These are phyloP conservation scores for Plenodomus biglobosus DNA, from an alignment of 2,329 filamentous ascomycete genomes.

Conservation along the genomic window DNA sequence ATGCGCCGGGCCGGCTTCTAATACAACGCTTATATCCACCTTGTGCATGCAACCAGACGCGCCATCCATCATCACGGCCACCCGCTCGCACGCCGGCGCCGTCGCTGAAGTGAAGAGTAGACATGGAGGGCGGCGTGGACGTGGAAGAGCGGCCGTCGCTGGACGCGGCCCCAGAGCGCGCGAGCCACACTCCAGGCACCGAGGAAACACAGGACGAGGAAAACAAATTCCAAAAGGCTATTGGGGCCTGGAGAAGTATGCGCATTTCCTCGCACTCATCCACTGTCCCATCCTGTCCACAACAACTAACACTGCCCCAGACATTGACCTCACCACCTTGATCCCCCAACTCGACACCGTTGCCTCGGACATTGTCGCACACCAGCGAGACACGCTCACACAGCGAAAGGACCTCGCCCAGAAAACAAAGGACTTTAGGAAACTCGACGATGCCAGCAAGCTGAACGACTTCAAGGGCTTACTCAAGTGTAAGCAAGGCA, in stretches of 20 bases:
- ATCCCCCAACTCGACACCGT: slow-evolving; percentile 85
- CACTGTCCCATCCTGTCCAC: neutral
- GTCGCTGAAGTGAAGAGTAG: too few species aligned
- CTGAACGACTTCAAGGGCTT: slow-evolving; percentile 85
- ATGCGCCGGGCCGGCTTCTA: slow-evolving; percentile 11
- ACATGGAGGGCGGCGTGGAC: slow-evolving; percentile 43
- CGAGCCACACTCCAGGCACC: slow-evolving; percentile 7
- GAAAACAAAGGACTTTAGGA: slow-evolving; percentile 97
- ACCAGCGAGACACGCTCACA: slow-evolving; percentile 92
- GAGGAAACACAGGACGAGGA: slow-evolving; percentile 50
- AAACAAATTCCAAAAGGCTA: slow-evolving; percentile 96
- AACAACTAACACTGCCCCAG: slow-evolving; percentile 52
- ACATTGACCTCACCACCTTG: slow-evolving; percentile 81
- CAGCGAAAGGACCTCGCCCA: slow-evolving; percentile 97
- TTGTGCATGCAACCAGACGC: neutral
- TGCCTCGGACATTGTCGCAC: slow-evolving; percentile 90
- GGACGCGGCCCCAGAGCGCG: slow-evolving; percentile 22
- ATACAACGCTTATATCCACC: neutral
- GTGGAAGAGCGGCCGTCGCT: slow-evolving; percentile 26
- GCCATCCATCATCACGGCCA: neutral
- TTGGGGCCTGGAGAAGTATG: slow-evolving; percentile 92
- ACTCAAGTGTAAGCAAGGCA: slow-evolving; percentile 67
- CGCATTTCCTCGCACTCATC: neutral
- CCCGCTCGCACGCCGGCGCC: neutral
- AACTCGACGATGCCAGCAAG: slow-evolving; percentile 86